Percentiles rank a stretch among this genome's conserved stretches.
Evolutionary conservation across 768 basidiomycete genomes (phyloP).

Genomic region (Mycena metata): DNA sequence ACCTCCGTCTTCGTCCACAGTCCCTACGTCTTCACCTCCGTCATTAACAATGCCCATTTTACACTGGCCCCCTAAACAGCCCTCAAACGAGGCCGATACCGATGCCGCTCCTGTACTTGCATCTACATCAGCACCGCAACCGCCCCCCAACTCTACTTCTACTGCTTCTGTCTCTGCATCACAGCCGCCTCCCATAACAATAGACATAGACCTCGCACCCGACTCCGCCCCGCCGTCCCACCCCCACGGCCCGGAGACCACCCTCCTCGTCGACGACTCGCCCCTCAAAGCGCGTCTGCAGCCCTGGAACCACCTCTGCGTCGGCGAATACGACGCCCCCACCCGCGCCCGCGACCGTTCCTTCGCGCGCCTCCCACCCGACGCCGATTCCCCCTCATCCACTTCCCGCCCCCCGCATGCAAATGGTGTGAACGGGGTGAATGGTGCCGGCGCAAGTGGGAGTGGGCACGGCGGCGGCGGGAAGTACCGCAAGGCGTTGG

Average conservation of each 20-base stretch:
- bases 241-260: conserved; percentile 30
- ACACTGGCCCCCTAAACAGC: neutral
- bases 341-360: conserved; percentile 50
- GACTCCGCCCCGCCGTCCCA: neutral
- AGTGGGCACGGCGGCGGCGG: conserved; percentile 8
- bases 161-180: neutral
- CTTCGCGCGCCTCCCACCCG: conserved; percentile 10
- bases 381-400: neutral
- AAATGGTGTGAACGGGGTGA: conserved; percentile 13
- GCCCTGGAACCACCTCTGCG: conserved; percentile 86
- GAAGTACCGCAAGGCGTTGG: conserved; percentile 18
- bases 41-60: neutral
- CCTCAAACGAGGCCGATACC: too few species aligned
- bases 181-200: neutral
- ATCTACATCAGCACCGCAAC: neutral
- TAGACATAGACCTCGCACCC: neutral
- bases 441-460: neutral
- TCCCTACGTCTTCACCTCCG: conserved; percentile 1
- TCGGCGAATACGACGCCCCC: conserved; percentile 72
- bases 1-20: neutral
- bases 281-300: conserved; percentile 73
- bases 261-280: conserved; percentile 61
- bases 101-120: neutral
- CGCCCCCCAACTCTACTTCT: neutral
- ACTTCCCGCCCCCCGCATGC: neutral